Base-by-base conservation (phyloP, 129 eudicot genomes). In the Centaurea solstitialis region DNA sequence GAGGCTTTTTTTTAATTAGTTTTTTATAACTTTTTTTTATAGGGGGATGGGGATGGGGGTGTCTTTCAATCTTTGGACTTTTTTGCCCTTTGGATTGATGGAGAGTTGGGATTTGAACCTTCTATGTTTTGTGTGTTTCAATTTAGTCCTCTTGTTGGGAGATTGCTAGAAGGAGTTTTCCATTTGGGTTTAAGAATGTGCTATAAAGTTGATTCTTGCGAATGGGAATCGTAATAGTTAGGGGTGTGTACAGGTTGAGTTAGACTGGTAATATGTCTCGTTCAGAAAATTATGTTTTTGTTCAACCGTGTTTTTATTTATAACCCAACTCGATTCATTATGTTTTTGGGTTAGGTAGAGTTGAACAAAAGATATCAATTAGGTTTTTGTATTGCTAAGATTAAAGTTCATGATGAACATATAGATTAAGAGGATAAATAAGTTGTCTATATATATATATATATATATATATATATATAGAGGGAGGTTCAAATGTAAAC, bases 1-100 rank as follows among this genome's bases (percentile, higher is more conserved):
- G 81, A 22, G 68, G 86, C 40, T 28, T 35, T 74, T 73, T 79
- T 80, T 87, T 79, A 83, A 50, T 47, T n/a, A 20, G 35, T n/a
- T 26, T 73, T 77, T 5, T 57, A 21, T 43, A 53, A 50, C 24
- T 15, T 53, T 37, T 61, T 38, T 57, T n/a, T 57, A 6, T 57
- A 6, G 6, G n/a, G 21, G 65, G 22, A 5, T 17, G 65, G 65
- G 65, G 37, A 3, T 33, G 37, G 40, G 81, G 53, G 21, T 13
- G 45, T 70, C 7, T 33, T 40, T 67, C 6, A 38, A 70, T 35
- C 40, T 76, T 85, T 57, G 18, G 35, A 79, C 24, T 50, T 73
- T 2, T 24, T 9, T 38, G 40, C 21, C 82, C 85, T 75, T 79
- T 71, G 17, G 11, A 2, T 77, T 83, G 0, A 7, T 21, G 1